A percentile compares a stretch with the other conserved stretches of the same genome.
Conservation (phyloP, 352 stramenopile genomes). For the Globisporangium recalcitrans region DNA sequence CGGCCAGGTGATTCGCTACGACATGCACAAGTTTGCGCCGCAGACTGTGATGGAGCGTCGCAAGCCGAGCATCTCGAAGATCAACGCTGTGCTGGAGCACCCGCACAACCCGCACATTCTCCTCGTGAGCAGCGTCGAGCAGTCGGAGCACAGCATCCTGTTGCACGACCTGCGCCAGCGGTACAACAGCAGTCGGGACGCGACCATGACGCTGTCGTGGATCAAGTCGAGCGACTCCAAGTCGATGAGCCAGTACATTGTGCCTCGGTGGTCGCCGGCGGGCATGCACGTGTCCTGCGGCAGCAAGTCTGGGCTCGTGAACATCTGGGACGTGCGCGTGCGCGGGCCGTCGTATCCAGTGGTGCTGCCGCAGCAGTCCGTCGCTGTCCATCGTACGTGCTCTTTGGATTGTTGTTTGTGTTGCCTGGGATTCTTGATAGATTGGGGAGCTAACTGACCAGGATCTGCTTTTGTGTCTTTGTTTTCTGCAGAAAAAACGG, state of each 20-base stretch:
- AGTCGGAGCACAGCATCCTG: conserved; percentile 57
- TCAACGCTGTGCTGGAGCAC: conserved; percentile 80
- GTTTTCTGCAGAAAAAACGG: conserved; percentile 56
- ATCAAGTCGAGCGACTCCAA: conserved; percentile 39
- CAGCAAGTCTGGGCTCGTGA: conserved; percentile 56
- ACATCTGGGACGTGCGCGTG: conserved; percentile 79
- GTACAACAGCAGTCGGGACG: conserved; percentile 24
- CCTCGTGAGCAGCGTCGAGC: conserved; percentile 67
- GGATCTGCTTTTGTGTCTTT: background rate
- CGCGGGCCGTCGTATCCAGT: conserved; percentile 46
- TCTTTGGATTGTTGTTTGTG: conserved; percentile 14
- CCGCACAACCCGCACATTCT: conserved; percentile 80
- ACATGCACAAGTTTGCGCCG: conserved; percentile 41
- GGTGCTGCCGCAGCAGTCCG: conserved; percentile 67
- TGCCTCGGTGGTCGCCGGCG: conserved; percentile 72
- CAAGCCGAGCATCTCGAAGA: conserved; percentile 77
- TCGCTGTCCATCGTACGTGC: conserved; percentile 63
- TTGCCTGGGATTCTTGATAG: background rate
- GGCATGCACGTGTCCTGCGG: conserved; percentile 69
- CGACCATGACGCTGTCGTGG: conserved; percentile 64
- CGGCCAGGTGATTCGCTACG: conserved; percentile 64
- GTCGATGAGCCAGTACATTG: conserved; percentile 82
- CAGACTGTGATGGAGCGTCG: conserved; percentile 58
- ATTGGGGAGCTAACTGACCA: background rate
- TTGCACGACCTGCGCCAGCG: conserved; percentile 69